Evolutionary conservation across 2,329 filamentous ascomycete species (phyloP).

Genomic region (Drechslerella stenobrocha): DNA sequence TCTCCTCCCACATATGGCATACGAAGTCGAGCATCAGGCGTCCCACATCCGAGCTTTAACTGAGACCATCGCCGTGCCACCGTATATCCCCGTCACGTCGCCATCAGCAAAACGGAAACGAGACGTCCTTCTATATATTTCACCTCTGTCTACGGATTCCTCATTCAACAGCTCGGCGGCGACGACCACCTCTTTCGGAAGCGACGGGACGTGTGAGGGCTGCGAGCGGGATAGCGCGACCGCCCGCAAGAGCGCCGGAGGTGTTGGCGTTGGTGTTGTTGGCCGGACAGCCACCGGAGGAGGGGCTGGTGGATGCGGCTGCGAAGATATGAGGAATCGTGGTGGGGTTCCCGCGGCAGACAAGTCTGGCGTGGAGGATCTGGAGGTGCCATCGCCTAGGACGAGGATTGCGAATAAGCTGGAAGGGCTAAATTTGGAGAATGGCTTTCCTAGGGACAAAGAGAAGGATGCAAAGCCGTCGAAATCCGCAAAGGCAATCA

Average conservation of each 20-base stretch:
- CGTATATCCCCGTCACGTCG: slow-evolving; percentile 39
- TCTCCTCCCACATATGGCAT: slow-evolving; percentile 31
- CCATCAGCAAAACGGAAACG: slow-evolving; percentile 51
- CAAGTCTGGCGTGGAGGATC: slow-evolving; percentile 9
- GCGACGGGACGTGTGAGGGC: slow-evolving; percentile 22
- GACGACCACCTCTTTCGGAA: slow-evolving; percentile 29
- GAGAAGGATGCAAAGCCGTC: slow-evolving; percentile 17
- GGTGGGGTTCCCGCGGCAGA: background rate
- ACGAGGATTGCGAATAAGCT: slow-evolving; percentile 50
- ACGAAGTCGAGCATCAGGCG: slow-evolving; percentile 31
- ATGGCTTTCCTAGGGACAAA: slow-evolving; percentile 8
- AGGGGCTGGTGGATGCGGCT: slow-evolving; percentile 1
- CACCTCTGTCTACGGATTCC: slow-evolving; percentile 38
- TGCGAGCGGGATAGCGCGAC: slow-evolving; percentile 16
- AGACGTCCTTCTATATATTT: slow-evolving; percentile 39
- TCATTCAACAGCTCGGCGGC: slow-evolving; percentile 44
- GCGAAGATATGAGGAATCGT: slow-evolving; percentile 26
- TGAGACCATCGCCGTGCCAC: slow-evolving; percentile 30
- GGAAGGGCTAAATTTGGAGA: slow-evolving; percentile 39
- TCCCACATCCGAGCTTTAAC: slow-evolving; percentile 37
- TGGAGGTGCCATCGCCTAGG: slow-evolving; percentile 36
- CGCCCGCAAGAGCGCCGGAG: slow-evolving; percentile 2
- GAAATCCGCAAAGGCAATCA: slow-evolving; percentile 38
- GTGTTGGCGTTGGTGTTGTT: slow-evolving; percentile 1
- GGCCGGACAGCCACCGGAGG: slow-evolving; percentile 7